Evolutionary conservation across 441 rosid genomes (phyloP), one percentile per base, ranked within the genome.

Genomic region (Aleurites moluccanus): DNA sequence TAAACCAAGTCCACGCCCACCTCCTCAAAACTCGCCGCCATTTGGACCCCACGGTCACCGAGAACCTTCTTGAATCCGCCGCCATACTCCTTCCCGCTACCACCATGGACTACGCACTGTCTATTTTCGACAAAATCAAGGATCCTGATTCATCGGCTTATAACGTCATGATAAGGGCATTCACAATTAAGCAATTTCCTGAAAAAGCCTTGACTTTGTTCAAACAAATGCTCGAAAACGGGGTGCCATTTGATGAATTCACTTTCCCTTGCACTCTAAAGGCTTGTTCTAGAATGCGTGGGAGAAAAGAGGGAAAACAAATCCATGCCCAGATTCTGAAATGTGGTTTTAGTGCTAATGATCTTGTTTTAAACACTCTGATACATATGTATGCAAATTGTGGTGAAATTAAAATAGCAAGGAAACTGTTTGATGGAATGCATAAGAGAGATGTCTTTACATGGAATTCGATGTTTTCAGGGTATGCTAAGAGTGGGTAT

Each of bases 91-190:
- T 80, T 50, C 79, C 84, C 20, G 9, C 71, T 21, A 8, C 76
- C 23, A 45, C 82, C 27, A 79, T 83, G 80, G 82, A 81, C 16
- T 79, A 81, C 25, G 85, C 80, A 0, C 71, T 81, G 27, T 81
- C 83, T 38, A 77, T 83, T 70, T 83, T 85, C 64, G 20, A 56
- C 30, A 47, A 72, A 55, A 75, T 78, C 4, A 62, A 73, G 7
- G 65, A 57, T 21, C 82, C 83, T 9, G 76, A 83, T 75, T 28
- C 81, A 27, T 61, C 81, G 16, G 82, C 83, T 14, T 82, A 75
- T 67, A 85, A 82, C 44, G 38, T 82, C 52, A 77, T 85, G 73
- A 85, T 82, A 70, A 82, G 85, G 67, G 88, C 79, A 61, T 75
- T 85, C 70, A 75, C 80, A 2, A 15, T 66, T 62, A 75, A 80